phyloP scores from a whole-genome alignment of 2,329 filamentous ascomycete genomes.

The Sclerotiophoma versabilis region DNA sequence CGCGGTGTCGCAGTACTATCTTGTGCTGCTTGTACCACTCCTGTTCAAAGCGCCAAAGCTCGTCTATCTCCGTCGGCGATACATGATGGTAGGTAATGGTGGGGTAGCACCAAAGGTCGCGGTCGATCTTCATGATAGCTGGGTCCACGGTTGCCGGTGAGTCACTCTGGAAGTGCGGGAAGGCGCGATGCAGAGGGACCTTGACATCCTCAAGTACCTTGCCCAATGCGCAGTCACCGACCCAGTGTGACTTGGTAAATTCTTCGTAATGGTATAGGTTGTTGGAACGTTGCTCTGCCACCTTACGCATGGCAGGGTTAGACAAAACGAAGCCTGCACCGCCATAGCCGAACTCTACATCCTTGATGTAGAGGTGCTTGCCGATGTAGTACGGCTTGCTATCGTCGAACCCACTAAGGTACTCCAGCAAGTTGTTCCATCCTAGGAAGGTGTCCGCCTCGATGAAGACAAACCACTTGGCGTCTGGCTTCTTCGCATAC shows the following conservation, averaged over 20 bases:
- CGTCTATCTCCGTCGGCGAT: slow-evolving; percentile 45
- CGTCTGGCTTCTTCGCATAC: slow-evolving; percentile 43
- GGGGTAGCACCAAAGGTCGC: slow-evolving; percentile 54
- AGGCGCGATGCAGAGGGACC: slow-evolving; percentile 48
- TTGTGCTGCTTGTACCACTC: slow-evolving; percentile 48
- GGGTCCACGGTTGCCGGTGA: slow-evolving; percentile 53
- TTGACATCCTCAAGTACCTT: slow-evolving; percentile 48
- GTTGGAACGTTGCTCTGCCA: slow-evolving; percentile 40
- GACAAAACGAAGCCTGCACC: slow-evolving; percentile 56
- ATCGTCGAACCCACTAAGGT: slow-evolving; percentile 49
- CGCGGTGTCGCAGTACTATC: slow-evolving; percentile 46
- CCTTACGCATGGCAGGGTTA: slow-evolving; percentile 49
- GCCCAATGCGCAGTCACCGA: slow-evolving; percentile 49
- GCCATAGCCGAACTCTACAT: slow-evolving; percentile 55
- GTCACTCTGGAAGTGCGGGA: slow-evolving; percentile 56
- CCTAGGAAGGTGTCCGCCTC: slow-evolving; percentile 48
- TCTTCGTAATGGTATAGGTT: slow-evolving; percentile 46
- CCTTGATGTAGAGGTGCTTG: slow-evolving; percentile 53
- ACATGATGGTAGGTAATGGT: slow-evolving; percentile 53
- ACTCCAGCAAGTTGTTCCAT: slow-evolving; percentile 51
- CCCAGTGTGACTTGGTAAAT: slow-evolving; percentile 47
- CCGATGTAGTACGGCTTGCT: slow-evolving; percentile 53
- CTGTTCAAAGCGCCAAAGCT: slow-evolving; percentile 51
- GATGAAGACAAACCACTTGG: slow-evolving; percentile 51
- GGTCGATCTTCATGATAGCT: slow-evolving; percentile 41